Percentiles rank a stretch among this genome's conserved stretches.
Evolutionary conservation across 208 protist genomes (phyloP).

Genomic region (Leishmania mexicana): DNA sequence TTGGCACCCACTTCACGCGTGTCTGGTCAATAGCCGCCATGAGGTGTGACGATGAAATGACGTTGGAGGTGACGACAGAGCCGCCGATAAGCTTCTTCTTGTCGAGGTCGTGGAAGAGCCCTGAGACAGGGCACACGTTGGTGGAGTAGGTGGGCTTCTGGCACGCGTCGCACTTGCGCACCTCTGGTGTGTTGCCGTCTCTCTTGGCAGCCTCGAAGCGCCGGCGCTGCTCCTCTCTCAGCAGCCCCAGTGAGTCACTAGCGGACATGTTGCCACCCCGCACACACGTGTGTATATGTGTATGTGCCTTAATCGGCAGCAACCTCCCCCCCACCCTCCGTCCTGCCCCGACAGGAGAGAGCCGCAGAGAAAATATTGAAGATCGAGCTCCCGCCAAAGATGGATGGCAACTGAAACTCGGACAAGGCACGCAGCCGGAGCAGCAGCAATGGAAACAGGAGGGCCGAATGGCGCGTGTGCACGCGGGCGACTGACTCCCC

Average conservation of each 20-base stretch:
- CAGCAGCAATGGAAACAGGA: not conserved
- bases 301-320: not conserved
- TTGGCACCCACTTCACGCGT: constrained; percentile 77
- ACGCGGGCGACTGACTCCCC: not conserved
- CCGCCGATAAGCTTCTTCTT: constrained; percentile 70
- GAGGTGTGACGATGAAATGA: constrained; percentile 55
- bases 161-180: constrained; percentile 65
- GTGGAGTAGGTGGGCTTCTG: constrained; percentile 49
- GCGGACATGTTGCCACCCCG: constrained; percentile 4
- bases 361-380: not conserved
- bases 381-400: not conserved
- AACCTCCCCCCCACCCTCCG: not conserved
- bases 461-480: not conserved
- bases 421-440: not conserved
- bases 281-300: constrained; percentile 1
- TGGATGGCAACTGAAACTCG: not conserved
- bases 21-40: constrained; percentile 81
- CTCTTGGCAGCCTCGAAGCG: constrained; percentile 32
- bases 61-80: constrained; percentile 49
- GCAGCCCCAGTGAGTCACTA: constrained; percentile 15
- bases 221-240: constrained; percentile 36
- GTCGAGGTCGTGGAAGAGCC: constrained; percentile 72
- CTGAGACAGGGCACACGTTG: constrained; percentile 70
- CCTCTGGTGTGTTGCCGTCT: constrained; percentile 37
- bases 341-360: not conserved